Conservation (phyloP, 148 eudicot species). For the Linanthus parryae region DNA sequence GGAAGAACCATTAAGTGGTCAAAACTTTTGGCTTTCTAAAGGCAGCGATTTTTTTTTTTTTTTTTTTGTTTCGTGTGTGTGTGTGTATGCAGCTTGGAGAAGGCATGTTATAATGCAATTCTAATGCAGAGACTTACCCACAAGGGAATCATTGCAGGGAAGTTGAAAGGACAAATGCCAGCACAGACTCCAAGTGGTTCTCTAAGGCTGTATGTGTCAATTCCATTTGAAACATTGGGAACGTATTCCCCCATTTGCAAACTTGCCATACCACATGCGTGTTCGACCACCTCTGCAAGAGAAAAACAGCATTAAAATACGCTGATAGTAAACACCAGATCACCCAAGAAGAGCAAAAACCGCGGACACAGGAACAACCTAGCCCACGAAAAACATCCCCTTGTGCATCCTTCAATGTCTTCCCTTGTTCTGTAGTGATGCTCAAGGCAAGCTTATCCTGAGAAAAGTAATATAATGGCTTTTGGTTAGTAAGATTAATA, state of each 20-base stretch:
- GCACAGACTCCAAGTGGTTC: constrained; percentile 99
- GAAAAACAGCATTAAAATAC: background rate
- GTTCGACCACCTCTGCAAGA: constrained; percentile 94
- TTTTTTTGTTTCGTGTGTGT: no score
- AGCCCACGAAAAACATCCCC: constrained; percentile 97
- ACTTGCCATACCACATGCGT: constrained; percentile 94
- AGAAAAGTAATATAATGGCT: constrained; percentile 10
- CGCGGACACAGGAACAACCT: constrained; percentile 43
- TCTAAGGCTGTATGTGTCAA: constrained; percentile 88
- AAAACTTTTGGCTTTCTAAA: no score
- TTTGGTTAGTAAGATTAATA: background rate
- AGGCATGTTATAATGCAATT: background rate
- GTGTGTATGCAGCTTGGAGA: background rate
- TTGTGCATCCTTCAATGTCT: constrained; percentile 94
- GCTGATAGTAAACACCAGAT: constrained; percentile 7
- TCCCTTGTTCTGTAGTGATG: constrained; percentile 97
- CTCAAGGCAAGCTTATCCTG: constrained; percentile 91
- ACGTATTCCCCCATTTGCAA: constrained; percentile 95
- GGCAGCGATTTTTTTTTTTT: no score
- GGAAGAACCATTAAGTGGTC: no score
- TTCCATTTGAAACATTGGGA: constrained; percentile 77
- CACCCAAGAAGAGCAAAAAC: background rate
- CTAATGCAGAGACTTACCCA: constrained; percentile 48
- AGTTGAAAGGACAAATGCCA: constrained; percentile 95
- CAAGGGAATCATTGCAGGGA: constrained; percentile 95